Conservation (phyloP, 225 moss, liverwort and hornwort genomes). For the Anthoceros angustus region DNA sequence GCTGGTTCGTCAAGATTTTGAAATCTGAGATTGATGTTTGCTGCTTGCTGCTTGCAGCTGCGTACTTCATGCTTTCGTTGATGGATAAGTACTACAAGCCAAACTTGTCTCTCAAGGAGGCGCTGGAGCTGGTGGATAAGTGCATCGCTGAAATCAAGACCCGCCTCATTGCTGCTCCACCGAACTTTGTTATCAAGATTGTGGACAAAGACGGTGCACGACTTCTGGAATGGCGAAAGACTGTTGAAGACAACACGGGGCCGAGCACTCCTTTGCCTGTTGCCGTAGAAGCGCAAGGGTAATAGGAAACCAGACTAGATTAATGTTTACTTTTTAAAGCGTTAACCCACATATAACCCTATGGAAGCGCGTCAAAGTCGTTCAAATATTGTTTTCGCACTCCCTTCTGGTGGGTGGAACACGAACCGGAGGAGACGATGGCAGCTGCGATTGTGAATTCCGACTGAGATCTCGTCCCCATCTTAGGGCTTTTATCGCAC, state of each 20-base stretch:
- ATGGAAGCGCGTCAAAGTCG: no score
- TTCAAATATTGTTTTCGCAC: no score
- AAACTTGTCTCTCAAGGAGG: slow-evolving; percentile 75
- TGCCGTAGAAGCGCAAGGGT: neutral
- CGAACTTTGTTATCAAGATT: slow-evolving; percentile 87
- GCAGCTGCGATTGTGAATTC: no score
- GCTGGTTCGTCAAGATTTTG: neutral
- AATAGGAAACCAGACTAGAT: neutral
- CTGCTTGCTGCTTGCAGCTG: slow-evolving; percentile 28
- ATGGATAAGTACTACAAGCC: slow-evolving; percentile 93
- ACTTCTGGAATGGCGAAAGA: slow-evolving; percentile 65
- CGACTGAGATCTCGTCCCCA: no score
- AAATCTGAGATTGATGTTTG: neutral
- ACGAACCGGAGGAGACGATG: no score
- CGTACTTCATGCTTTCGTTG: slow-evolving; percentile 86
- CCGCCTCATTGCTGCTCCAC: slow-evolving; percentile 69
- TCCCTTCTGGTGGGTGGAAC: no score
- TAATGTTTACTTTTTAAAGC: no score
- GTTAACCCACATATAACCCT: no score
- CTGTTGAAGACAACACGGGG: slow-evolving; percentile 70
- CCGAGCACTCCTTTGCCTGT: slow-evolving; percentile 17
- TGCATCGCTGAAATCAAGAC: slow-evolving; percentile 75
- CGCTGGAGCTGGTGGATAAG: slow-evolving; percentile 71
- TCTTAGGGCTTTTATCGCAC: no score
- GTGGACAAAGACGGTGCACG: slow-evolving; percentile 91